Base-by-base conservation (phyloP, 2,329 filamentous ascomycete genomes). In the Sclerotinia glacialis region DNA sequence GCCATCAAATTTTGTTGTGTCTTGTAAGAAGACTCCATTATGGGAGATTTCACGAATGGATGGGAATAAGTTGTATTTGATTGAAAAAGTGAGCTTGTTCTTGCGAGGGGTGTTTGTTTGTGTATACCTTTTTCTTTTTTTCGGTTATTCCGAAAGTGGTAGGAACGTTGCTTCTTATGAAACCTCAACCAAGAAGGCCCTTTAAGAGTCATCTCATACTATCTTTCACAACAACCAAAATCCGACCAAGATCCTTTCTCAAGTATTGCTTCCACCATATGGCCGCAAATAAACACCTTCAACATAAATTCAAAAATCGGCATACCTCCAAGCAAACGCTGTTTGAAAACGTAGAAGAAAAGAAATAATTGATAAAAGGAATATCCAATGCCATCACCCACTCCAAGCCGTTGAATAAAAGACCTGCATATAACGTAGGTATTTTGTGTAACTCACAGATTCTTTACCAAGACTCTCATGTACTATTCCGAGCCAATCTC, bases 1-100 rank as follows among this genome's bases (percentile, higher is more conserved):
- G 40, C 37, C 40, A 66, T 67, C 14, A 55, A 40, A 23, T 61
- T 9, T 23, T 66, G 47, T 26, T 66, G 40, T 12, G 66, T 61
- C 5, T 37, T 31, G 16, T 66, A 65, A 44, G 44, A 14, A 21
- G 46, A 44, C 11, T 40, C 42, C 46, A 60, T 65, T 5, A 26
- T 49, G 28, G 49, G 40, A 40, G 53, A 12, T 21, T 31, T 7
- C 16, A 28, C 12, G 37, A 37, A 37, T 21, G 0, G 7, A 8
- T 26, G 3, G 49, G 12, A 28, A 46, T 28, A 23, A 26, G 37
- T 26, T 3, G 12, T 23, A 16, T 40, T 40, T 26, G 6, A 6
- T 63, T 53, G 14, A n/a, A 31, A 54, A 34, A 21, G 18, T 53
- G 62, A 16, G 23, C n/a, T 59, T 58, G 14, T n/a, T 40, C 16